A percentile compares a stretch with the other conserved stretches of the same genome.
Conservation (phyloP, 2,329 filamentous ascomycete genomes). For the Botrytis medusae region DNA sequence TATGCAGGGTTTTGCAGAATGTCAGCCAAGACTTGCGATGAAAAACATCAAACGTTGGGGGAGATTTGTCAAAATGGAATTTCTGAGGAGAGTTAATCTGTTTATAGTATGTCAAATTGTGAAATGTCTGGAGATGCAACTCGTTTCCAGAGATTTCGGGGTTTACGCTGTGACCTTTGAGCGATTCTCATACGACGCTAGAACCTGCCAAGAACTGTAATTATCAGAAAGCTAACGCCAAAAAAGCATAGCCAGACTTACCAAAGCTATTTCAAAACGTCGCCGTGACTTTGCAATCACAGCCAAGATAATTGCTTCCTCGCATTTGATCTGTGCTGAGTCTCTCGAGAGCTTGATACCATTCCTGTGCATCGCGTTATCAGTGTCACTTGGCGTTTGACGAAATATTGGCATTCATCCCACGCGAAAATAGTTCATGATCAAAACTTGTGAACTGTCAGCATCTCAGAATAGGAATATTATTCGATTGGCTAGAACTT, state of each 20-base stretch:
- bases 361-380: conserved; percentile 5
- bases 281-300: not conserved
- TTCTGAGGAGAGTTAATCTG: not conserved
- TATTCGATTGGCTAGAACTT: not conserved
- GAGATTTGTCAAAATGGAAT: not conserved
- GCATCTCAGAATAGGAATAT: not conserved
- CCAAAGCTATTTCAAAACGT: conserved; percentile 11
- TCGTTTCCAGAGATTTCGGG: not conserved
- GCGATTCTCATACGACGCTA: conserved; percentile 10
- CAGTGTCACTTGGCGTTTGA: conserved; percentile 20
- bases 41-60: conserved; percentile 8
- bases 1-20: conserved; percentile 8
- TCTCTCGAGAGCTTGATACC: not conserved
- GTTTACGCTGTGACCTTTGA: conserved; percentile 16
- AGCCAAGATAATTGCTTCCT: conserved; percentile 17
- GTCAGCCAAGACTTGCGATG: conserved; percentile 21
- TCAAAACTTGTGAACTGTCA: not conserved
- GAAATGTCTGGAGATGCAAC: not conserved
- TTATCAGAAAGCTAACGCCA: conserved; percentile 9
- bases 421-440: not conserved
- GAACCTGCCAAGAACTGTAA: conserved; percentile 13
- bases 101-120: not conserved
- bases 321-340: conserved; percentile 5
- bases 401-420: conserved; percentile 1
- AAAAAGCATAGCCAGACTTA: conserved; percentile 8